Base-by-base conservation (phyloP, 345 rosid species). In the Crucihimalaya himalaica region DNA sequence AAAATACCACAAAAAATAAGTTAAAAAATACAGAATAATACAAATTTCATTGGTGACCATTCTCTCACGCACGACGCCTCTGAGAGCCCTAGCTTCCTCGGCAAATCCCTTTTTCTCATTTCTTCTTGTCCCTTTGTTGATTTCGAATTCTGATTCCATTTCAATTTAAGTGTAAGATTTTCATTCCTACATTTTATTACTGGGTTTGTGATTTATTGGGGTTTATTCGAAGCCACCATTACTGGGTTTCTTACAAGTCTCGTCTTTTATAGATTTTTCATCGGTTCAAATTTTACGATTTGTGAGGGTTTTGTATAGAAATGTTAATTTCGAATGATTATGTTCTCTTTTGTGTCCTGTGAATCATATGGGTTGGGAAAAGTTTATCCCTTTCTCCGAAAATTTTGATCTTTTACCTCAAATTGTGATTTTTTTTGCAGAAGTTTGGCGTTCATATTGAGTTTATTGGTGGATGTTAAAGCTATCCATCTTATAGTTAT, bases 341-440 rank as follows among this genome's bases (percentile, higher is more conserved):
- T 23, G 25, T 23, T 35, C 39, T 35, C 12, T 35, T 35, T 35
- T 35, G 39, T 35, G 39, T 35, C 4, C 0, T 25, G 20, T 54
- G 25, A 56, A 32, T 32, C 42, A 32, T 15, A 0, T 50, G 9
- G 15, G 3, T 66, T 34, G 1, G 0, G 5, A 1, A 66, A 47
- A 32, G 23, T 66, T 66, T 51, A 11, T 34, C 9, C 19, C 42
- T 46, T 63, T 63, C 39, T 5, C 12, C 12, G 1, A 1, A 65
- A 43, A 32, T 0, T 21, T 51, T 14, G 48, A 35, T 21, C 16
- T 66, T 66, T 54, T 25, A 65, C 45, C 29, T 47, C 45, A 35
- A 15, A 21, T 34, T 51, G 3, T 51, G 71, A 21, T 51, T 58
- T 58, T n/a, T n/a, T 7, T 20, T 66, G 50, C 62, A 67, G 72